Conservation (phyloP, 1,139 yeast genomes). For the Sugiyamaella xylanicola region DNA sequence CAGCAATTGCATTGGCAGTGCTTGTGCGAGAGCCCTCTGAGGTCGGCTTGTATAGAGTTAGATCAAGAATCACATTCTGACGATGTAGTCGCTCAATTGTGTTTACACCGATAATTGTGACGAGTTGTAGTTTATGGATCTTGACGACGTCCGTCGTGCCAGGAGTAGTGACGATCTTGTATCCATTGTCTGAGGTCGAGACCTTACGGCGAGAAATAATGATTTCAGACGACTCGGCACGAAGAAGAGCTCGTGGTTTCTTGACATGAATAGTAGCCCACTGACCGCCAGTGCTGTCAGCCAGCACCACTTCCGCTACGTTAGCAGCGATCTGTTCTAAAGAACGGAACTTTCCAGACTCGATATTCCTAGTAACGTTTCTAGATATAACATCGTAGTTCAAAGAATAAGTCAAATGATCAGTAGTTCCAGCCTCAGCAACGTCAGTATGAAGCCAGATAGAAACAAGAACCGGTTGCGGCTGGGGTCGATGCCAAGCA, state of each 20-base stretch:
- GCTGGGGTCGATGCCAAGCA: conserved; percentile 70
- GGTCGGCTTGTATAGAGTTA: conserved; percentile 45
- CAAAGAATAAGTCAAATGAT: conserved; percentile 76
- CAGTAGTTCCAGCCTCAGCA: conserved; percentile 67
- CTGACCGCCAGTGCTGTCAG: conserved; percentile 55
- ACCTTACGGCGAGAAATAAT: conserved; percentile 42
- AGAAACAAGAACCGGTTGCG: conserved; percentile 68
- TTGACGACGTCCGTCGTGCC: conserved; percentile 48
- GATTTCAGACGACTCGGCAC: conserved; percentile 56
- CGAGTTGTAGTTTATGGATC: conserved; percentile 57
- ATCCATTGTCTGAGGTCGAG: conserved; percentile 38
- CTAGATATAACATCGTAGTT: conserved; percentile 85
- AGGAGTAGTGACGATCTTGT: conserved; percentile 44
- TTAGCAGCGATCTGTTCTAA: conserved; percentile 61
- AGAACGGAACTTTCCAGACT: conserved; percentile 50
- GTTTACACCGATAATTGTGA: conserved; percentile 87
- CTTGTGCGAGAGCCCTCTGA: conserved; percentile 6
- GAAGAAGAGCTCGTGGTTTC: conserved; percentile 57
- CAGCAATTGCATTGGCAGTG: conserved; percentile 9
- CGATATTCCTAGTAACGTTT: conserved; percentile 57
- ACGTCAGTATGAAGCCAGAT: conserved; percentile 69
- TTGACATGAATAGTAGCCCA: conserved; percentile 50
- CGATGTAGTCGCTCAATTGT: conserved; percentile 81
- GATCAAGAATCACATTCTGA: conserved; percentile 71
- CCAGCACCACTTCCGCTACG: conserved; percentile 53